A percentile compares a stretch with the other conserved stretches of the same genome.
Conservation (phyloP, 345 rosid genomes). For the Arabidopsis suecica region DNA sequence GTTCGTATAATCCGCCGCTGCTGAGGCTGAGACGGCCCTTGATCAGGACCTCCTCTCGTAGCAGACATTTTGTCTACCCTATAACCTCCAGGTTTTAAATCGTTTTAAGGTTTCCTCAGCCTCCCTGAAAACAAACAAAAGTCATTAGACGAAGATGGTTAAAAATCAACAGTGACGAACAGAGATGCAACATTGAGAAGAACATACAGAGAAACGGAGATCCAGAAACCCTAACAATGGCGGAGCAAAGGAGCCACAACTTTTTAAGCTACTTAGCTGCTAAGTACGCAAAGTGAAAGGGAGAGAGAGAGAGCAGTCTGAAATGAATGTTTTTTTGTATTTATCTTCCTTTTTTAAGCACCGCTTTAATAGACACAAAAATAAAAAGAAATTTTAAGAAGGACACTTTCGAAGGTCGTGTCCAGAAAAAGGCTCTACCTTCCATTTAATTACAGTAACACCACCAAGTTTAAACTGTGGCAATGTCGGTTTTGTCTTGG, state of each 20-base stretch:
- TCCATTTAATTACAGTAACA: constrained; percentile 16
- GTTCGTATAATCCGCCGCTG: constrained; percentile 74
- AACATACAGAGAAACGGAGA: constrained; percentile 37
- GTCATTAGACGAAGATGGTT: background rate
- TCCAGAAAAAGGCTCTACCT: constrained; percentile 10
- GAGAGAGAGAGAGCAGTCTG: constrained; percentile 7
- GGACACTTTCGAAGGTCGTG: constrained; percentile 36
- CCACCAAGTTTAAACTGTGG: constrained; percentile 17
- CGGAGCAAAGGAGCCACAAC: constrained; percentile 33
- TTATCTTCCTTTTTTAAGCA: constrained; percentile 20
- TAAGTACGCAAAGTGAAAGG: constrained; percentile 48
- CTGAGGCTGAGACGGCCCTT: constrained; percentile 51
- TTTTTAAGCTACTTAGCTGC: constrained; percentile 57
- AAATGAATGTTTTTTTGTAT: constrained; percentile 32
- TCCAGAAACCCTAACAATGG: constrained; percentile 45
- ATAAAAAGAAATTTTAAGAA: background rate
- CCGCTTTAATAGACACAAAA: constrained; percentile 5
- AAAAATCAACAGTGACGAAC: constrained; percentile 3
- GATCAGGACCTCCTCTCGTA: constrained; percentile 60
- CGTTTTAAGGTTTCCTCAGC: background rate
- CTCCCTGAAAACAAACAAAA: constrained; percentile 9
- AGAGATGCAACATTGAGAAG: constrained; percentile 27
- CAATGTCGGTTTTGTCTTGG: constrained; percentile 14
- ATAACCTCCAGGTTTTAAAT: constrained; percentile 34
- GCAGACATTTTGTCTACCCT: constrained; percentile 53